These are phyloP conservation scores for Voacanga thouarsii DNA, from an alignment of 257 asterid species.

Conservation along the genomic window DNA sequence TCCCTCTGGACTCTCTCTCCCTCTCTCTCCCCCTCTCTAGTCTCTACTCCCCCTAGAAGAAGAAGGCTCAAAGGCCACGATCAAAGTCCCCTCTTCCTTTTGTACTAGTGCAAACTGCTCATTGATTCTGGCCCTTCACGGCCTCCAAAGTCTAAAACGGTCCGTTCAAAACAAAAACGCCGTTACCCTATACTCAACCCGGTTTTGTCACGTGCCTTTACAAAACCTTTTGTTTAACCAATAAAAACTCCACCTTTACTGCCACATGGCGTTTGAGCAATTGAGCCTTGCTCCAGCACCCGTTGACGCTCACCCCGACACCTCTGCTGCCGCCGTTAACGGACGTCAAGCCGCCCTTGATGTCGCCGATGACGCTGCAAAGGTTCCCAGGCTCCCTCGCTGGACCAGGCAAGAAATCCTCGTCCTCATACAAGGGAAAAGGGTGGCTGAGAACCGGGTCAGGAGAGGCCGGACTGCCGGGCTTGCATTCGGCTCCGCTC, in stretches of 20 bases:
- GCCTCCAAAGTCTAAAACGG: slow-evolving; percentile 3
- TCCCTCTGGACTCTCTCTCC: background rate
- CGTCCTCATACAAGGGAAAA: slow-evolving; percentile 79
- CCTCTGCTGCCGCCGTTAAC: slow-evolving; percentile 14
- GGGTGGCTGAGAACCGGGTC: slow-evolving; percentile 68
- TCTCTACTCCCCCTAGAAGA: too few relatives aligned
- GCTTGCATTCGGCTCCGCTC: slow-evolving; percentile 61
- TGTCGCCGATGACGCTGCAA: slow-evolving; percentile 48
- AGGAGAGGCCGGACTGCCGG: slow-evolving; percentile 60
- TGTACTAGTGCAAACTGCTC: background rate
- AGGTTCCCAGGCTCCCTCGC: slow-evolving; percentile 71
- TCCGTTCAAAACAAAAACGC: slow-evolving; percentile 43
- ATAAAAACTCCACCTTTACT: slow-evolving; percentile 11
- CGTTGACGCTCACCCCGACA: slow-evolving; percentile 40
- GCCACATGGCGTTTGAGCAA: slow-evolving; percentile 58
- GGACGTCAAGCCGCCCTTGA: slow-evolving; percentile 49
- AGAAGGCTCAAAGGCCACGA: background rate
- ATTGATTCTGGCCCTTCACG: background rate
- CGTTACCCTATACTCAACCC: slow-evolving; percentile 30
- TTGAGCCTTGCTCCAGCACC: slow-evolving; percentile 49
- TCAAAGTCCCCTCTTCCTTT: background rate
- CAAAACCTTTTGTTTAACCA: slow-evolving; percentile 11
- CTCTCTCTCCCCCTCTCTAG: background rate
- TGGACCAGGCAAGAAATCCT: slow-evolving; percentile 93
- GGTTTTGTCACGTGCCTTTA: slow-evolving; percentile 42